phyloP scores from a whole-genome alignment of 2,329 filamentous ascomycete genomes.

The Grosmannia clavigera region DNA sequence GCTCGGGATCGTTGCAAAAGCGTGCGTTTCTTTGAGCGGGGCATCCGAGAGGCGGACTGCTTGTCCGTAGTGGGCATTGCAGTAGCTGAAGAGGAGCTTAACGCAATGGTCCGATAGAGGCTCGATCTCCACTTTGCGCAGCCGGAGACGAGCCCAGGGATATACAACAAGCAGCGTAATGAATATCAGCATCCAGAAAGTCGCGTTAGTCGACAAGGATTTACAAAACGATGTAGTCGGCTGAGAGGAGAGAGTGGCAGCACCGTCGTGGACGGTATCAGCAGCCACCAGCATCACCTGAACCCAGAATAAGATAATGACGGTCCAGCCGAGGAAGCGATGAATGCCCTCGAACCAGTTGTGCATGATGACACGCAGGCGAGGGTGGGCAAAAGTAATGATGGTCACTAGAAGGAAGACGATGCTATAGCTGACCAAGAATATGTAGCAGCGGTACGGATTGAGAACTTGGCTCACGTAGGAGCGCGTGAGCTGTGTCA shows the following conservation, averaged over 20 bases:
- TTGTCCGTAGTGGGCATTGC: conserved; percentile 42
- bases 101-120: conserved; percentile 60
- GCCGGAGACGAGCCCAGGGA: conserved; percentile 62
- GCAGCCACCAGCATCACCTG: conserved; percentile 45
- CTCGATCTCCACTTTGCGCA: conserved; percentile 52
- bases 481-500: conserved; percentile 22
- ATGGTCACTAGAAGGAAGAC: neutral
- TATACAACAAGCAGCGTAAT: conserved; percentile 55
- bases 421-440: conserved; percentile 16
- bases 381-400: neutral
- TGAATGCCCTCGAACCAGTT: conserved; percentile 24
- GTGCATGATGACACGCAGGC: conserved; percentile 17
- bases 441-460: conserved; percentile 15
- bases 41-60: conserved; percentile 47
- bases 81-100: conserved; percentile 56
- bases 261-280: conserved; percentile 19
- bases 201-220: neutral
- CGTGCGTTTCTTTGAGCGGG: conserved; percentile 60
- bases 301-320: conserved; percentile 44
- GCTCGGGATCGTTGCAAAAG: conserved; percentile 61
- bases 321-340: conserved; percentile 23
- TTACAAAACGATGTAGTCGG: neutral
- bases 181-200: conserved; percentile 14
- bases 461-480: conserved; percentile 10
- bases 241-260: neutral